phyloP scores from a whole-genome alignment of 257 asterid genomes.

The Solanum paucissectum region DNA sequence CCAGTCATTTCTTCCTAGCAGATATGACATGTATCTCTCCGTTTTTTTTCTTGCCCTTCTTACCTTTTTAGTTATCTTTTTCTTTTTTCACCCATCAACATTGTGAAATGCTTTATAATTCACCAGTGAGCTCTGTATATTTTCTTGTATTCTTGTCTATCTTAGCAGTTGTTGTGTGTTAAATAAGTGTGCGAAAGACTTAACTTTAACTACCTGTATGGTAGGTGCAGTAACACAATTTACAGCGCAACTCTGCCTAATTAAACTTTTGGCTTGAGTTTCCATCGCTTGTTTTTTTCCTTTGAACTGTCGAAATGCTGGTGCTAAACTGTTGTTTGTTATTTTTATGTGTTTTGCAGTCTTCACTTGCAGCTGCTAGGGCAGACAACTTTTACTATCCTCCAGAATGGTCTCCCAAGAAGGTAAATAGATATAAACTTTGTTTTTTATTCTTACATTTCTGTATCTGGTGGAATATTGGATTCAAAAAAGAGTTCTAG shows the following conservation, averaged over 20 bases:
- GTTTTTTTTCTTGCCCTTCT: not conserved
- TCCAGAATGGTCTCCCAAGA: slow-evolving; percentile 98
- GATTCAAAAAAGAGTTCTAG: not conserved
- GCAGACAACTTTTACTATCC: slow-evolving; percentile 98
- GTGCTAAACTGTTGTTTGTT: not conserved
- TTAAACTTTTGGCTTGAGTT: not conserved
- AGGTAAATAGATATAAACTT: slow-evolving; percentile 27
- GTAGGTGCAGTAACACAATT: not conserved
- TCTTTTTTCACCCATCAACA: not conserved
- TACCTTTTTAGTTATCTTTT: not conserved
- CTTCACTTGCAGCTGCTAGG: slow-evolving; percentile 95
- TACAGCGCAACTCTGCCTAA: not conserved
- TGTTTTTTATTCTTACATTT: not conserved
- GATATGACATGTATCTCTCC: not conserved
- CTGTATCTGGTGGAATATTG: not conserved
- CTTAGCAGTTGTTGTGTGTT: not conserved
- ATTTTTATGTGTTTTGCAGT: slow-evolving; percentile 49
- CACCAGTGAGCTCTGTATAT: not conserved
- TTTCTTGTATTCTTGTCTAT: not conserved
- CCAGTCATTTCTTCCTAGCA: not conserved
- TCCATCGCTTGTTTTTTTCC: not conserved
- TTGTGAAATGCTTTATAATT: not conserved
- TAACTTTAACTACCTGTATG: not conserved
- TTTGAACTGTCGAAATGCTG: not conserved
- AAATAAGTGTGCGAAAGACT: not conserved